Percentiles rank a stretch among this genome's conserved stretches.
These are phyloP conservation scores for Periconia digitata DNA, from an alignment of 2,329 filamentous ascomycete genomes.

Conservation along the genomic window DNA sequence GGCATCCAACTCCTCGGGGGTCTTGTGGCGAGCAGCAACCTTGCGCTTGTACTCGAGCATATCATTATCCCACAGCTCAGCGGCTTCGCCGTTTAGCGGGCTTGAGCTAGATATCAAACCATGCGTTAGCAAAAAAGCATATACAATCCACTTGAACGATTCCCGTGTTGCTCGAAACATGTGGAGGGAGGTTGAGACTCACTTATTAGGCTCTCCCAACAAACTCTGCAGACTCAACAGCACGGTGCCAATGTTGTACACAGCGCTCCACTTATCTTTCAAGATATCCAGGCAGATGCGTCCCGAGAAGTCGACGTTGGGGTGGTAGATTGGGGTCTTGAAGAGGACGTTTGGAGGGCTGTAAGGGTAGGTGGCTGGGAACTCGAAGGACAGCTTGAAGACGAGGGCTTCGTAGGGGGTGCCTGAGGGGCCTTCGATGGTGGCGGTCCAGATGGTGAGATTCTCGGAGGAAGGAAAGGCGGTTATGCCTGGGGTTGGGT, in stretches of 20 bases:
- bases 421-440: slow-evolving; percentile 85
- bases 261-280: slow-evolving; percentile 98
- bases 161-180: background rate
- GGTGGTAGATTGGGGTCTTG: slow-evolving; percentile 98
- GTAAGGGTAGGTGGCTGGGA: slow-evolving; percentile 92
- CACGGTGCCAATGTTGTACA: slow-evolving; percentile 94
- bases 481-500: slow-evolving; percentile 87
- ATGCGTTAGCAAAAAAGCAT: slow-evolving; percentile 9
- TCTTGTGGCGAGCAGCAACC: slow-evolving; percentile 64
- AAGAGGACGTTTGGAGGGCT: slow-evolving; percentile 88
- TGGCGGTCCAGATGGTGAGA: slow-evolving; percentile 83
- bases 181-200: slow-evolving; percentile 40
- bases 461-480: slow-evolving; percentile 94
- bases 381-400: slow-evolving; percentile 90
- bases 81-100: slow-evolving; percentile 93
- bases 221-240: slow-evolving; percentile 92
- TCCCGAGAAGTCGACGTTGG: slow-evolving; percentile 96
- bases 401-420: slow-evolving; percentile 87
- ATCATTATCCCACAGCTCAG: slow-evolving; percentile 92
- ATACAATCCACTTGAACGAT: background rate
- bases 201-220: slow-evolving; percentile 98
- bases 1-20: slow-evolving; percentile 47
- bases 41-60: slow-evolving; percentile 80
- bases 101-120: slow-evolving; percentile 67
- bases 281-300: slow-evolving; percentile 97